Evolutionary conservation across 2,329 filamentous ascomycete species (phyloP).

Genomic region (Aureobasidium sp.): DNA sequence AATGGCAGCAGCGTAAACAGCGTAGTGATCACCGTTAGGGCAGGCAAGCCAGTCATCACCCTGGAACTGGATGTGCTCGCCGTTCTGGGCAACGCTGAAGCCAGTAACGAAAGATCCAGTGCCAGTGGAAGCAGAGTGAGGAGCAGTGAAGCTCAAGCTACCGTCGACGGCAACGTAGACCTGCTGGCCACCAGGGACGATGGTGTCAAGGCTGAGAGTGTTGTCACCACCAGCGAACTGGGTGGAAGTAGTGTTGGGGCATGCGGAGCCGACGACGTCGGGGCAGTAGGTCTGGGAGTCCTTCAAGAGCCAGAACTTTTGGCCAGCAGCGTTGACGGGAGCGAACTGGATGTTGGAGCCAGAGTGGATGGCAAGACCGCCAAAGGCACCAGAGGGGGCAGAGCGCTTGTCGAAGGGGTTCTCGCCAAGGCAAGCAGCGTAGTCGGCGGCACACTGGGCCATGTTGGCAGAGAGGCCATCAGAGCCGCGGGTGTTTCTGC

Average conservation of each 20-base stretch:
- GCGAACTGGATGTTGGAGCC: slow-evolving; percentile 16
- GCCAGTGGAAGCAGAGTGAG: slow-evolving; percentile 10
- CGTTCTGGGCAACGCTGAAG: slow-evolving; percentile 12
- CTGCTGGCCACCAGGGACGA: slow-evolving; percentile 14
- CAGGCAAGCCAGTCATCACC: slow-evolving; percentile 13
- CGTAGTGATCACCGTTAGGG: slow-evolving; percentile 4
- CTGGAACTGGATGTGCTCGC: slow-evolving; percentile 9
- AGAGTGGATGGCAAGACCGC: slow-evolving; percentile 16
- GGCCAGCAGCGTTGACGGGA: slow-evolving; percentile 13
- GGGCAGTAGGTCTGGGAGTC: slow-evolving; percentile 11
- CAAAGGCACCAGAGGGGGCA: slow-evolving; percentile 12
- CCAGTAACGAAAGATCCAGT: not conserved
- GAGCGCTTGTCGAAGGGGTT: slow-evolving; percentile 7
- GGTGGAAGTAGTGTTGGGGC: slow-evolving; percentile 12
- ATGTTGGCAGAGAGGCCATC: slow-evolving; percentile 3
- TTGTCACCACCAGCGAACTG: slow-evolving; percentile 15
- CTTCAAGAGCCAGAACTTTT: slow-evolving; percentile 9
- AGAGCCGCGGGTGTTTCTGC: not conserved
- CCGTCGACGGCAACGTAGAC: slow-evolving; percentile 13
- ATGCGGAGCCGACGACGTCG: not conserved
- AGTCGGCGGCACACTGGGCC: slow-evolving; percentile 4
- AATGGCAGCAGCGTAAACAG: slow-evolving; percentile 7
- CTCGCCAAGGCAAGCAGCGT: slow-evolving; percentile 9
- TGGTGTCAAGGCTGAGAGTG: slow-evolving; percentile 10
- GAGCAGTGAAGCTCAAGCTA: slow-evolving; percentile 3